Evolutionary conservation across 2,329 filamentous ascomycete species (phyloP).

Genomic region (Byssoonygena ceratinophila): DNA sequence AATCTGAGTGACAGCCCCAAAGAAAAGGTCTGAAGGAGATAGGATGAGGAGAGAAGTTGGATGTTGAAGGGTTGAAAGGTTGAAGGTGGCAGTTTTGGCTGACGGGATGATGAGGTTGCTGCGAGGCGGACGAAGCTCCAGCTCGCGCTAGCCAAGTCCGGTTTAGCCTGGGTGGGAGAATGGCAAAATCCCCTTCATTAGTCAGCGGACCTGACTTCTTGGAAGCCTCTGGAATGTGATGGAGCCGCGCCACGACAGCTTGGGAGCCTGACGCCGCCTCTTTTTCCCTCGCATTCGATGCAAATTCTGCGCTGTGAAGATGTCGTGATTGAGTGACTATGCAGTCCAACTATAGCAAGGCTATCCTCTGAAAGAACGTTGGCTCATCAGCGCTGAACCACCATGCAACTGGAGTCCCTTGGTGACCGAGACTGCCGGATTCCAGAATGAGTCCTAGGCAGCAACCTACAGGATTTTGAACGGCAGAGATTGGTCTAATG

Average conservation of each 20-base stretch:
- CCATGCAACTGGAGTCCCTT: too few species aligned
- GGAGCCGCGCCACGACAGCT: constrained; percentile 11
- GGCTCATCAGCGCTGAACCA: too few species aligned
- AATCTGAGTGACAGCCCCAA: background rate
- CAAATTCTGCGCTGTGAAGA: too few species aligned
- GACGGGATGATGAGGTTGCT: constrained; percentile 1
- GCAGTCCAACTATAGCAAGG: too few species aligned
- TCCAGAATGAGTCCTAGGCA: too few species aligned
- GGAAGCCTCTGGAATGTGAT: constrained; percentile 16
- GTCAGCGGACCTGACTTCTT: constrained; percentile 1
- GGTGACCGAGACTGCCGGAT: too few species aligned
- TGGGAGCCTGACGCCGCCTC: background rate
- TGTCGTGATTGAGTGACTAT: too few species aligned
- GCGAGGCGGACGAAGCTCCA: background rate
- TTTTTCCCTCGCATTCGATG: too few species aligned
- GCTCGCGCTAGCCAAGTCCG: background rate
- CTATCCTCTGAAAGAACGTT: too few species aligned
- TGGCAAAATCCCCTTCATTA: background rate
- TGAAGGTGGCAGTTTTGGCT: constrained; percentile 13
- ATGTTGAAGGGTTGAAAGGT: constrained; percentile 1
- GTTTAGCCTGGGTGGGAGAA: background rate
- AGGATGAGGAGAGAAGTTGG: constrained; percentile 4
- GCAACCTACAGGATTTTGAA: too few species aligned
- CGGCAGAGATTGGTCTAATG: too few species aligned
- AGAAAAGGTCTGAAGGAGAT: background rate